These are phyloP conservation scores for Kodamaea sp. DNA, from an alignment of 1,139 yeast genomes.

Conservation along the genomic window DNA sequence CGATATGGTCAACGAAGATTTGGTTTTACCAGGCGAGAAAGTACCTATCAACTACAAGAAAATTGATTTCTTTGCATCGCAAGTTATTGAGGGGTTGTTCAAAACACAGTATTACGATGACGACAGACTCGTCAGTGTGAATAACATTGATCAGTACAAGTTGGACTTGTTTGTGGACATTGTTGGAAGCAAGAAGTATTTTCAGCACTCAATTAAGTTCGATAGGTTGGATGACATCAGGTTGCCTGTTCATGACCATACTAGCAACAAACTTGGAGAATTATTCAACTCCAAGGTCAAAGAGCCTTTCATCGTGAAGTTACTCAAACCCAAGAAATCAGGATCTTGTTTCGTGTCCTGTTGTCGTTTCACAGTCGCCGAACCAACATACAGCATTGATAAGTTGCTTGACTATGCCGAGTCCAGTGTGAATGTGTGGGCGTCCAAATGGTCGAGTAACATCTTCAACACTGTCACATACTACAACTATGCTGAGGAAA, in stretches of 20 bases:
- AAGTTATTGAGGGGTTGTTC: conserved; percentile 39
- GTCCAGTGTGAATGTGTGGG: conserved; percentile 35
- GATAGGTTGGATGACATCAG: conserved; percentile 31
- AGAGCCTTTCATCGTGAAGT: conserved; percentile 38
- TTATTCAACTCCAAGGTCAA: conserved; percentile 31
- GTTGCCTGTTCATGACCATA: conserved; percentile 32
- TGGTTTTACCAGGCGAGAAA: conserved; percentile 39
- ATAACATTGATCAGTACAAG: conserved; percentile 30
- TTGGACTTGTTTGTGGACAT: conserved; percentile 44
- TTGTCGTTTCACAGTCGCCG: conserved; percentile 32
- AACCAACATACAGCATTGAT: conserved; percentile 40
- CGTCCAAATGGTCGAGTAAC: conserved; percentile 39
- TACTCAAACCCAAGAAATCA: conserved; percentile 39
- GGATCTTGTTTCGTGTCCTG: conserved; percentile 39
- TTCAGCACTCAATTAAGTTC: conserved; percentile 34
- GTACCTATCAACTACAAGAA: conserved; percentile 40
- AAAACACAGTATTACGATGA: conserved; percentile 18
- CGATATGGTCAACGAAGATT: conserved; percentile 38
- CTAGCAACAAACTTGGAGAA: conserved; percentile 22
- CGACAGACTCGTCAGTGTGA: conserved; percentile 20
- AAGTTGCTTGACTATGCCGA: conserved; percentile 24
- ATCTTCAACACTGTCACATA: conserved; percentile 24
- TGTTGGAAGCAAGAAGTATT: conserved; percentile 40
- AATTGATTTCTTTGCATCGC: conserved; percentile 42
- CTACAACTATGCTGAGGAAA: conserved; percentile 41